Evolutionary conservation across 108 stramenopile species (phyloP), one percentile per base, ranked within the genome.

Genomic region (Fistulifera pelliculosa): DNA sequence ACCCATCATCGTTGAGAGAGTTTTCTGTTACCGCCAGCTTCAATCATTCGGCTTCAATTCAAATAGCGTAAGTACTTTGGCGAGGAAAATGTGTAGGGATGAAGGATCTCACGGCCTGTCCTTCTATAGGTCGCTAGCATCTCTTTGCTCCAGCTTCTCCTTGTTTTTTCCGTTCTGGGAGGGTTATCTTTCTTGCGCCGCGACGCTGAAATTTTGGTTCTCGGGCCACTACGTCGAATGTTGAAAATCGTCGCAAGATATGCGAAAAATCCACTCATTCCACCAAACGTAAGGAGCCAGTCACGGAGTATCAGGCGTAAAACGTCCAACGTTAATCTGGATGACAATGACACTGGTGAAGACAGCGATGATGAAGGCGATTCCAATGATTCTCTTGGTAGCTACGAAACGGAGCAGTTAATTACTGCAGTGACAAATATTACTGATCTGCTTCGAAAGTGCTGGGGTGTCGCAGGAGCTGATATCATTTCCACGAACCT

Each of bases 391-490:
- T 43, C 44, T 57, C 68, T 91, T 23, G 81, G 80, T 22, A 83
- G 68, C 16, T 83, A 82, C 64, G 97, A 98, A 76, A 96, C 97
- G 6, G 93, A 90, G 47, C 80, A 90, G 41, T 74, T 98, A 0
- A 74, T 94, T 35, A 74, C 70, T 19, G 87, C 98, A 1, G 85
- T 99, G 15, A 66, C 83, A 14, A 96, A 93, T 64, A 96, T 97
- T 56, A 89, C 95, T 16, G 91, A 90, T 56, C 62, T 99, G 35
- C 61, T 99, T 7, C 71, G 92, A 54, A 91, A 96, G 44, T 96
- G 98, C 51, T 99, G 96, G 86, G 98, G 96, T 23, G 85, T 94
- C 4, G 92, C 85, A 19, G 92, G 97, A 21, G 94, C 94, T 15
- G 93, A 85, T 49, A 95, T 98, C 49, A 96, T 98, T 65, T 90